phyloP scores from a whole-genome alignment of 1,284 basidiomycete genomes.

The Stereum hirsutum region DNA sequence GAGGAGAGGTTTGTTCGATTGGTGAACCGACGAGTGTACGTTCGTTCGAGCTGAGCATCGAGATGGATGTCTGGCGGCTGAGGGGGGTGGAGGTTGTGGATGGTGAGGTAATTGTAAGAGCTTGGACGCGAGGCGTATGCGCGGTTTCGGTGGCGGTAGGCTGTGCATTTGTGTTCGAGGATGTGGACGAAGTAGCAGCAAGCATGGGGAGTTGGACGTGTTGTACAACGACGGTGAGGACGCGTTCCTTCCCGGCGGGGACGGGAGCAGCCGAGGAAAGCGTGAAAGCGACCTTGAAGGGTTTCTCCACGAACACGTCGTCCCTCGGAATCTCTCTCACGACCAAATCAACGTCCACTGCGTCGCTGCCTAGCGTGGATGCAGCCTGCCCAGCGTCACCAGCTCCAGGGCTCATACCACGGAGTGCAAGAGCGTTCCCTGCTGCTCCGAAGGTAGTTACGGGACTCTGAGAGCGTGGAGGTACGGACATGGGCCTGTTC shows the following conservation, averaged over 20 bases:
- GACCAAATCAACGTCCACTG: conserved; percentile 52
- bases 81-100: conserved; percentile 11
- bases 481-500: conserved; percentile 23
- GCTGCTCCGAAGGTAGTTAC: conserved; percentile 14
- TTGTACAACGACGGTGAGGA: conserved; percentile 51
- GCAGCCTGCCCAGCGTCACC: conserved; percentile 13
- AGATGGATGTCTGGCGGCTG: conserved; percentile 9
- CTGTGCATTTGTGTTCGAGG: not conserved
- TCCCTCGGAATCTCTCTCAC: conserved; percentile 40
- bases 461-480: conserved; percentile 42
- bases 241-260: conserved; percentile 23
- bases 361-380: conserved; percentile 24
- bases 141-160: conserved; percentile 16
- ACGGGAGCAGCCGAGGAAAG: conserved; percentile 36
- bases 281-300: conserved; percentile 46
- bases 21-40: conserved; percentile 9
- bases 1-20: not conserved
- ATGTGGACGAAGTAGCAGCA: too few relatives aligned
- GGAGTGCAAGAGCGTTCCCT: conserved; percentile 9
- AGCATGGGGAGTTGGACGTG: conserved; percentile 36
- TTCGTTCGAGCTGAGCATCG: conserved; percentile 6
- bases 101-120: conserved; percentile 13
- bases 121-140: not conserved
- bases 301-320: conserved; percentile 37
- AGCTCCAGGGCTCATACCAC: too few relatives aligned